Evolutionary conservation across 768 basidiomycete genomes (phyloP), one percentile per base, ranked within the genome.

Genomic region (Tricholoma saponaceum): DNA sequence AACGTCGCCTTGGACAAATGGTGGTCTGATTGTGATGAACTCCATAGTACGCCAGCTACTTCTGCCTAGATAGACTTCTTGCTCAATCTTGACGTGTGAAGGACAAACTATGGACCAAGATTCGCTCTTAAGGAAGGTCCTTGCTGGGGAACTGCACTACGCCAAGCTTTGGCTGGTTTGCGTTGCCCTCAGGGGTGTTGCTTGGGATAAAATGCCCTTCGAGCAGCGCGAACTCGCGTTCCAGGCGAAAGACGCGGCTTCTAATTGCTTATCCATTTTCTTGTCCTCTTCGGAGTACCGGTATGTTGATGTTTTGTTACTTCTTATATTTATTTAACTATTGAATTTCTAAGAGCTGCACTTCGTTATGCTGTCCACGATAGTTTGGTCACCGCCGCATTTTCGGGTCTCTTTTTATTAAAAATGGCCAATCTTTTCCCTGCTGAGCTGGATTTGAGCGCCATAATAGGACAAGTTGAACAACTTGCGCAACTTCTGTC

Each of bases 401-500:
- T 96, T 72, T 91, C 92, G 14, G 93, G 90, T 8, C 79, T 96
- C 20, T 96, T 95, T 77, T 76, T 95, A 23, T 81, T 96, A 57
- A 96, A 96, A 75, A 94, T 96, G 88, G 94, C 94, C 56, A 91
- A 88, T 66, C 82, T 97, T 30, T 97, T 95, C 78, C 93, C 93
- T 0, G 75, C 84, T 13, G 91, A 94, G 65, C 75, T 95, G 50
- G 90, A 95, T 67, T 74, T 95, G 26, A 79, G 74, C 16, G 80
- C 81, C 8, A 92, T 95, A 68, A 87, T 85, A 47, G 79, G 72
- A 3, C 93, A 96, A 71, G 94, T 96, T 43, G 91, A 95, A 67
- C 92, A 96, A 70, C 81, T 98, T 35, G 89, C 92, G 0, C 90
- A 94, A 64, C 74, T 98, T 47, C 79, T 97, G 47, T 92, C 92